phyloP scores from a whole-genome alignment of 495 filamentous ascomycete genomes.

The Annulohypoxylon maeteangense region DNA sequence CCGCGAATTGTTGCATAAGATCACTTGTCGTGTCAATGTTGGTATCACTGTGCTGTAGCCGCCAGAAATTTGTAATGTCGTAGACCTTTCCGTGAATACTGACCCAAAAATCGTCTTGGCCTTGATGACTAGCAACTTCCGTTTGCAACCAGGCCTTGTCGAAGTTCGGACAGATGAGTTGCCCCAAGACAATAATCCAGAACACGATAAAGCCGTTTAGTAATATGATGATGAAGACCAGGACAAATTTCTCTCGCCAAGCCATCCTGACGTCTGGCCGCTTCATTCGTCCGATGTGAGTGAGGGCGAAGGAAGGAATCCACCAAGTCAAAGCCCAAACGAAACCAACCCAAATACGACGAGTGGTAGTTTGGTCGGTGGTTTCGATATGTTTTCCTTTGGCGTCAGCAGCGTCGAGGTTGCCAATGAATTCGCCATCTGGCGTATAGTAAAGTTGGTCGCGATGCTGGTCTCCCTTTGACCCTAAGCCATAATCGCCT shows the following conservation, averaged over 20 bases:
- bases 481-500: constrained; percentile 89
- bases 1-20: constrained; percentile 80
- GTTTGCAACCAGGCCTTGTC: constrained; percentile 86
- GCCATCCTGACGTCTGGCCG: constrained; percentile 96
- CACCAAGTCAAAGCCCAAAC: constrained; percentile 93
- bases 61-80: constrained; percentile 90
- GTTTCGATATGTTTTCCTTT: constrained; percentile 81
- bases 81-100: constrained; percentile 90
- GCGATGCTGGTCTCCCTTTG: constrained; percentile 83
- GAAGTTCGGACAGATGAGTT: constrained; percentile 86
- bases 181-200: constrained; percentile 89
- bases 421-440: constrained; percentile 64
- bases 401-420: constrained; percentile 79
- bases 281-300: constrained; percentile 93
- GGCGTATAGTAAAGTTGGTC: constrained; percentile 75
- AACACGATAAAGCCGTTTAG: constrained; percentile 89
- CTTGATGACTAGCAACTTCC: constrained; percentile 77
- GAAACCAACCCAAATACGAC: constrained; percentile 80
- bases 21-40: constrained; percentile 66
- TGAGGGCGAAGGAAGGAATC: constrained; percentile 88
- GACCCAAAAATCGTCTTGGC: constrained; percentile 83
- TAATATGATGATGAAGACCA: constrained; percentile 81
- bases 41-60: constrained; percentile 79
- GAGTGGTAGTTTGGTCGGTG: constrained; percentile 65
- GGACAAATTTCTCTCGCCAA: constrained; percentile 93